phyloP scores from a whole-genome alignment of 108 stramenopile species.

The Cafeteria roenbergensis region DNA sequence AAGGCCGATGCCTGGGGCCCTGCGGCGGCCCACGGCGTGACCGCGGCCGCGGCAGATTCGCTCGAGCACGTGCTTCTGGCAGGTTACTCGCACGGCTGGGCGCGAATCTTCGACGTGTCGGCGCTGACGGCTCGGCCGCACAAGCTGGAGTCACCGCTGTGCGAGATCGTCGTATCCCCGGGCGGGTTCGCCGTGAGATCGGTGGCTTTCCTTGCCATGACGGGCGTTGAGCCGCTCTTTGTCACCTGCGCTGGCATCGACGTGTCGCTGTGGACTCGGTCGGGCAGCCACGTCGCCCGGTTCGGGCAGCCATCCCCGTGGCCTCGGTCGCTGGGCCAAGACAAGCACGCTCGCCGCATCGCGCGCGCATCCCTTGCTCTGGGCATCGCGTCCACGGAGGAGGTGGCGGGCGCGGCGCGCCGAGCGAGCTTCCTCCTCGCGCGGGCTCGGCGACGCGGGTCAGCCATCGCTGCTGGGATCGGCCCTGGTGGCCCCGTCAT shows the following conservation, averaged over 20 bases:
- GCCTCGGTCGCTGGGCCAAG: background rate
- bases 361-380: background rate
- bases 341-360: background rate
- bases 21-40: background rate
- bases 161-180: background rate
- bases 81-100: background rate
- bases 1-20: no score
- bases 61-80: background rate
- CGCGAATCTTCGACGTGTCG: background rate
- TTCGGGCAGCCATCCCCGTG: background rate
- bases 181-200: background rate
- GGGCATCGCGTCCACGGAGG: no score
- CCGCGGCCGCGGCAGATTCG: background rate
- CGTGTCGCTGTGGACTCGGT: background rate
- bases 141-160: background rate
- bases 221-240: background rate
- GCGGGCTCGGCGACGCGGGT: no score
- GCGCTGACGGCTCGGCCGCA: background rate
- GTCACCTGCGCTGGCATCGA: background rate
- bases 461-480: no score
- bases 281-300: background rate
- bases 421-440: no score
- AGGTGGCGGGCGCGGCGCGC: no score
- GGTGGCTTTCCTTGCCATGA: background rate
- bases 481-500: no score